Percentiles rank a stretch among this genome's conserved stretches.
These are phyloP conservation scores for Thermothelomyces thermophilus DNA, from an alignment of 2,329 filamentous ascomycete genomes.

Conservation along the genomic window DNA sequence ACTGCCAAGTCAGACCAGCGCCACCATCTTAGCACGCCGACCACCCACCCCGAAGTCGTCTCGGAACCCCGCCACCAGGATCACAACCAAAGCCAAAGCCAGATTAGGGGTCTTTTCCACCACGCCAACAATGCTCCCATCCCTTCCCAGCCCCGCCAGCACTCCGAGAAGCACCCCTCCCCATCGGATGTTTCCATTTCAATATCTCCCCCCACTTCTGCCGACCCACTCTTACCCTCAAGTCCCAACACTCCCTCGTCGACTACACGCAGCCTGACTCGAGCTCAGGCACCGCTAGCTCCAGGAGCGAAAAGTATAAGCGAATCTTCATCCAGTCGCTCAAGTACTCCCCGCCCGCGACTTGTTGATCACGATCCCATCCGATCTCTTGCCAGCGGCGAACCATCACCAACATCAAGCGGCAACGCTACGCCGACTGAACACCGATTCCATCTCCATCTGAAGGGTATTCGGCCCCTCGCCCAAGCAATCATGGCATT, in stretches of 20 bases:
- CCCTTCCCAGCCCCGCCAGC: not conserved
- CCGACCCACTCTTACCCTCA: not conserved
- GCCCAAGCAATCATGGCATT: constrained; percentile 25
- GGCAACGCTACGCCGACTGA: not conserved
- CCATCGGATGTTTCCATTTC: not conserved
- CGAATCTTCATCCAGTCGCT: not conserved
- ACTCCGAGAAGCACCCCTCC: not conserved
- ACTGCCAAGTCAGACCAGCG: not conserved
- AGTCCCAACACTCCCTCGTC: too few species aligned
- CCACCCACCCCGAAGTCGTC: not conserved
- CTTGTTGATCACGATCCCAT: constrained; percentile 5
- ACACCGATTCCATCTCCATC: not conserved
- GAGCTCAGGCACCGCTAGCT: too few species aligned
- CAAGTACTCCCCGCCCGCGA: not conserved
- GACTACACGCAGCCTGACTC: too few species aligned
- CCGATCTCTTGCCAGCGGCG: constrained; percentile 9
- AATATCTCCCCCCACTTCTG: not conserved
- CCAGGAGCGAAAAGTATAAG: constrained; percentile 3
- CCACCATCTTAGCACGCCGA: not conserved
- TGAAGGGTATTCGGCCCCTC: constrained; percentile 18
- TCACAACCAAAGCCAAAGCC: not conserved
- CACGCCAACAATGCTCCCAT: not conserved
- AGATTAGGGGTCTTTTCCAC: not conserved
- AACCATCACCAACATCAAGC: constrained; percentile 9
- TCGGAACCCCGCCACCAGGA: not conserved